Percentiles rank a stretch among this genome's conserved stretches.
Evolutionary conservation across 192 early-diverging fungal species (phyloP).

Genomic region (Thamnidium elegans): DNA sequence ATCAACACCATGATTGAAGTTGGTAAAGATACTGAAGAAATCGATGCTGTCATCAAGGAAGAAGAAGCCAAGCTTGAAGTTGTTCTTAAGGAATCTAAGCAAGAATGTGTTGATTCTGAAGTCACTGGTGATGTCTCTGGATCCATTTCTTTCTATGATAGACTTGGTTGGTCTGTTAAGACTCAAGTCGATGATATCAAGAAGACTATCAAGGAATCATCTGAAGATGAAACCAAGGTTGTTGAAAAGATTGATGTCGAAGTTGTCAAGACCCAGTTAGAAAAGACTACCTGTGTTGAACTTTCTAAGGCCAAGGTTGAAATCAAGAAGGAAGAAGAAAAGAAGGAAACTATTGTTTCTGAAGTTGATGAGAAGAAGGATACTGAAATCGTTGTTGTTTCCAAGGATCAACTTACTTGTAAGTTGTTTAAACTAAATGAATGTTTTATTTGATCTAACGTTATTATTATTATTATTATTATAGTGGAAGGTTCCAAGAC

Average conservation of each 20-base stretch:
- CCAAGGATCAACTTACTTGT: too few relatives aligned
- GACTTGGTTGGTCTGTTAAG: background rate
- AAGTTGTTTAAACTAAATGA: background rate
- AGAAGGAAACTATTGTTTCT: conserved; percentile 1
- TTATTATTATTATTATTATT: too few relatives aligned
- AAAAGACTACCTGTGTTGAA: too few relatives aligned
- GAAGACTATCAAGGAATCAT: background rate
- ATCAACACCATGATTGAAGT: background rate
- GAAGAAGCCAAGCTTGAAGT: background rate
- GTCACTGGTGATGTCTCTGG: too few relatives aligned
- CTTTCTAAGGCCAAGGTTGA: too few relatives aligned
- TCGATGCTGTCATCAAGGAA: background rate
- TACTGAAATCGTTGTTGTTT: too few relatives aligned
- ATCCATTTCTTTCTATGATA: too few relatives aligned
- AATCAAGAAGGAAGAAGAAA: too few relatives aligned
- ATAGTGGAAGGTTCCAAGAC: background rate
- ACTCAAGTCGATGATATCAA: background rate
- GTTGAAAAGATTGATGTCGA: background rate
- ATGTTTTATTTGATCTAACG: background rate
- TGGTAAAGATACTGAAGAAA: background rate
- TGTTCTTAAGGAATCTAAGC: background rate
- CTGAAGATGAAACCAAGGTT: background rate
- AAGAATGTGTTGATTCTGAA: too few relatives aligned
- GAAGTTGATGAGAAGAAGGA: background rate
- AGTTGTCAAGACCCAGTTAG: too few relatives aligned